Conservation (phyloP, 495 filamentous ascomycete species). For the Venustampulla echinocandica region DNA sequence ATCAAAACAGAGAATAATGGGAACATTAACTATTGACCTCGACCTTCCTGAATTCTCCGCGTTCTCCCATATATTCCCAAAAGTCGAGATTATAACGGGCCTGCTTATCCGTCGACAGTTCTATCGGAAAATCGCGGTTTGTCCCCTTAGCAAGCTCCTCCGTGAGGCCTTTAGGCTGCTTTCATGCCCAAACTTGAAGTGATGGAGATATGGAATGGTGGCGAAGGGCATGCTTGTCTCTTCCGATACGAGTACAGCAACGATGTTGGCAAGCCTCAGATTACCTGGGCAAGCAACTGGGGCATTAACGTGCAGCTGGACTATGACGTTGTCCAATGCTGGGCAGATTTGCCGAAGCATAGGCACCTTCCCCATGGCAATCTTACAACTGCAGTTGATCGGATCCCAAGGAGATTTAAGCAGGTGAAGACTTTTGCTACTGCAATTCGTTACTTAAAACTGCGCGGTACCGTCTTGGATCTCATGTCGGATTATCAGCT, state of each 20-base stretch:
- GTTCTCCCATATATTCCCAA: conserved; percentile 12
- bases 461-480: conserved; percentile 13
- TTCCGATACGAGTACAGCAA: conserved; percentile 19
- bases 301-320: conserved; percentile 8
- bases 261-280: conserved; percentile 11
- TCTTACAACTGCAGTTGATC: conserved; percentile 11
- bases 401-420: conserved; percentile 8
- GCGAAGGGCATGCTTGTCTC: conserved; percentile 12
- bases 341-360: conserved; percentile 16
- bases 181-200: conserved; percentile 17
- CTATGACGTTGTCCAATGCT: conserved; percentile 11
- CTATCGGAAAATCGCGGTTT: conserved; percentile 16
- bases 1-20: conserved; percentile 22
- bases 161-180: conserved; percentile 8
- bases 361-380: conserved; percentile 13
- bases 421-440: conserved; percentile 12
- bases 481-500: conserved; percentile 16
- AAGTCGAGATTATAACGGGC: conserved; percentile 18
- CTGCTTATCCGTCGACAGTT: conserved; percentile 20
- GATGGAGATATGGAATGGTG: conserved; percentile 22
- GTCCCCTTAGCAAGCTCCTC: conserved; percentile 13
- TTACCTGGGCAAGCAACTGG: conserved; percentile 15
- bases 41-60: conserved; percentile 17
- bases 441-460: conserved; percentile 11
- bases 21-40: conserved; percentile 17